Evolutionary conservation across 495 filamentous ascomycete genomes (phyloP), one percentile per base, ranked within the genome.

Genomic region (Margaritispora aquatica): DNA sequence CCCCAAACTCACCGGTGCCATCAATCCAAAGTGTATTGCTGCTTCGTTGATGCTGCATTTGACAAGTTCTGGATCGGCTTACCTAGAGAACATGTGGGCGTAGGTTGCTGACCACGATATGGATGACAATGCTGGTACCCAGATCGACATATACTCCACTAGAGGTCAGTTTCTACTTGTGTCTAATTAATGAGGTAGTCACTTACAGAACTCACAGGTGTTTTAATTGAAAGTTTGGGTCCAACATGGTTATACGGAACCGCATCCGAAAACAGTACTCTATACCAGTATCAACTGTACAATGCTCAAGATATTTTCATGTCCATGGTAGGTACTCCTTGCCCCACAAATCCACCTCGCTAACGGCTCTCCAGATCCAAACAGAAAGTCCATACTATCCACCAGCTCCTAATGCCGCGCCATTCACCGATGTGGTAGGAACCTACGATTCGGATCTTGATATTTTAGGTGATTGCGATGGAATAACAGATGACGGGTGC

Each of bases 311-410:
- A 87, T 63, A 73, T 89, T 51, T 88, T 83, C 70, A 79, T 84
- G 65, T 83, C 77, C 2, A 69, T 84, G 41, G 29, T 34, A 34
- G 29, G 5, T 34, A 34, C 29, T 5, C 13, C 29, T 34, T 5
- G 29, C 29, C 29, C 13, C 13, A 5, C 29, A 13, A 13, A 13
- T 34, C 29, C 5, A 5, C 29, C 5, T 34, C 13, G 13, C 13
- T 34, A 13, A 34, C 29, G 13, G 5, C 13, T 34, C 29, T 13
- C 13, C 13, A 34, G 29, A 84, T 89, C 52, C 88, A 91, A 66
- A 82, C 86, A 11, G 88, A 92, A 66, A 83, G 81, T 0, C 84
- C 87, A 5, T 92, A 92, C 72, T 89, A 82, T 73, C 88, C 90
- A 71, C 74, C 80, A 34, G 89, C 88, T 68, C 84, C 88, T 0